Base-by-base conservation (phyloP, 441 rosid genomes). In the Corymbia citriodora region DNA sequence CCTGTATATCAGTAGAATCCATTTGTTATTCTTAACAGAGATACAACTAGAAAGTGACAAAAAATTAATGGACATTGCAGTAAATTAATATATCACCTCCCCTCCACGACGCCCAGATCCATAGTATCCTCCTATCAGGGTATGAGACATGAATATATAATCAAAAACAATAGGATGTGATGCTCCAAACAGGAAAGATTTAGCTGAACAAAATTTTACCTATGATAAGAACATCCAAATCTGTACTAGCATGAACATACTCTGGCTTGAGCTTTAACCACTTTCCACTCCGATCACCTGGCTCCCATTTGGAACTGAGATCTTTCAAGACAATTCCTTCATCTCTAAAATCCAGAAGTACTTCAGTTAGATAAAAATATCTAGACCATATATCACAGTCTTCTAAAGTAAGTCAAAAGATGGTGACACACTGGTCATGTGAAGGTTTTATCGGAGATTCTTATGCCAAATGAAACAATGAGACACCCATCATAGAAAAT, bases 81-180 rank as follows among this genome's bases (percentile, higher is more conserved):
- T 79, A 14, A 90, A 87, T 63, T 50, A 55, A 36, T 88, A 92
- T 83, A 91, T 82, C 36, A 96, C 98, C 97, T 97, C 99, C 63
- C 99, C 99, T 90, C 99, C 99, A 91, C 81, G 99, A 88, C 99
- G 99, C 63, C 99, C 99, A 88, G 99, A 97, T 90, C 99, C 99
- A 93, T 97, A 97, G 91, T 98, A 98, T 88, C 99, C 99, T 91
- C 99, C 99, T 98, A 91, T 83, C 87, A 92, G 59, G 88, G 87
- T 50, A 92, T 57, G 40, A 70, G 55, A 89, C 36, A 88, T 72
- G 48, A 55, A 91, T 72, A 82, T 49, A 70, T 81, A 50, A 48
- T 63, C 40, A 82, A 55, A 55, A 72, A 29, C 70, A 88, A 63
- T 40, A 87, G 72, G 55, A 13, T 90, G 88, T 57, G 61, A 87